Evolutionary conservation across 768 basidiomycete species (phyloP), one percentile per base, ranked within the genome.

Genomic region (Pleurotus tuoliensis): DNA sequence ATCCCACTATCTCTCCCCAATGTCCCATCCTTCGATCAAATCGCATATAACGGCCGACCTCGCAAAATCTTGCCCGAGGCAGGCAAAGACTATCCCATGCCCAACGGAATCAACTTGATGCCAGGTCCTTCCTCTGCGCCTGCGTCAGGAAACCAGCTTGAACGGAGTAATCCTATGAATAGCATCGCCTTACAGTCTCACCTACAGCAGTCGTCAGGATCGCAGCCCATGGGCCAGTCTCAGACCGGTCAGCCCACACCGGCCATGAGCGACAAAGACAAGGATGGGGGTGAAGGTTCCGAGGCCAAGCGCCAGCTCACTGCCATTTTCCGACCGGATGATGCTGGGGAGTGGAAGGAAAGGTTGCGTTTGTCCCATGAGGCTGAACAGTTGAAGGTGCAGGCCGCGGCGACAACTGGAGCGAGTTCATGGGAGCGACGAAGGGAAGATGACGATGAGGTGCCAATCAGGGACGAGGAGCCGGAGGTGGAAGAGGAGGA

Each of bases 291-390:
- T 8, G 51, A 53, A 15, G 79, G 82, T 24, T 64, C 69, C 5
- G 82, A 85, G 58, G 75, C 75, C 40, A 53, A 25, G n/a, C 76
- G 83, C 39, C 79, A 80, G 56, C 68, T 82, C n/a, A 90, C 88
- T 16, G 84, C 90, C 9, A 94, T 96, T 56, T 96, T 93, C 73
- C 79, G 90, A 53, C 91, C 94, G 1, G 92, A 94, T 61, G 88
- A 88, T 57, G 84, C 83, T 18, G 86, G 84, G 16, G 90, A 92
- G 62, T 98, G 94, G 94, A 87, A 82, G 68, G 91, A 93, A 69
- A 86, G 81, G 68, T 66, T 90, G 55, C 79, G 87, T 51, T 72
- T 80, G 55, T 80, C 86, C 25, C 85, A 87, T 62, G 85, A 87
- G 60, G 79, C 79, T 30, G 69, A 77, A 51, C 86, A 84, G 63